Conservation (phyloP, 495 filamentous ascomycete genomes). For the Aspergillus ostianus region DNA sequence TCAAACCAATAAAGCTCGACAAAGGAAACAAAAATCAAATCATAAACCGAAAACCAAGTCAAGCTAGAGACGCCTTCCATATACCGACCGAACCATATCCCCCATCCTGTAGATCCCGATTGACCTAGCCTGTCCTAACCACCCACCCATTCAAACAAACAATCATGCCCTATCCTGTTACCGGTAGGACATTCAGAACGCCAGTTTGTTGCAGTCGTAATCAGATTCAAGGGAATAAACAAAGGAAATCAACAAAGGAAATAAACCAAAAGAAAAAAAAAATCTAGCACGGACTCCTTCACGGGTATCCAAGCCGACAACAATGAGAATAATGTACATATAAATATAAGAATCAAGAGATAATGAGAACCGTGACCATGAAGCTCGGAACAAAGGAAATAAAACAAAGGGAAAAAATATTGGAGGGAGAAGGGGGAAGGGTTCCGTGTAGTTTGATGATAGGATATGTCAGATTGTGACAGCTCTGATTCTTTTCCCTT, state of each 20-base stretch:
- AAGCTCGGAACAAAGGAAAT: neutral
- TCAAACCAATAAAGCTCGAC: neutral
- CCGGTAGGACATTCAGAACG: neutral
- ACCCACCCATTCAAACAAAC: neutral
- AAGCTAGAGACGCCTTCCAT: neutral
- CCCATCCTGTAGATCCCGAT: no score
- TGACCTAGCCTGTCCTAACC: no score
- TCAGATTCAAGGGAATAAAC: neutral
- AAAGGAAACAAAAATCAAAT: neutral
- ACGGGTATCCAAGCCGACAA: conserved; percentile 3
- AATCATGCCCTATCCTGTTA: neutral
- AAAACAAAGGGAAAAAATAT: neutral
- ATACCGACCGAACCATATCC: neutral
- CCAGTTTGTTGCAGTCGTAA: neutral
- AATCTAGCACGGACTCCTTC: neutral
- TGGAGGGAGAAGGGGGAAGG: neutral
- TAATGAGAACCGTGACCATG: conserved; percentile 1
- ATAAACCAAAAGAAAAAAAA: conserved; percentile 4
- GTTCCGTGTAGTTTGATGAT: neutral
- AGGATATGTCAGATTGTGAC: neutral
- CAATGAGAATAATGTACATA: conserved; percentile 11
- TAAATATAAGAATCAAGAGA: conserved; percentile 11
- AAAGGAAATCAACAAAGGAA: conserved; percentile 2
- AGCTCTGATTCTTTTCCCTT: neutral
- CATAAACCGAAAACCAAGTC: neutral